Evolutionary conservation across 129 eudicot species (phyloP), one percentile per base, ranked within the genome.

Genomic region (Flaveria ramosissima): DNA sequence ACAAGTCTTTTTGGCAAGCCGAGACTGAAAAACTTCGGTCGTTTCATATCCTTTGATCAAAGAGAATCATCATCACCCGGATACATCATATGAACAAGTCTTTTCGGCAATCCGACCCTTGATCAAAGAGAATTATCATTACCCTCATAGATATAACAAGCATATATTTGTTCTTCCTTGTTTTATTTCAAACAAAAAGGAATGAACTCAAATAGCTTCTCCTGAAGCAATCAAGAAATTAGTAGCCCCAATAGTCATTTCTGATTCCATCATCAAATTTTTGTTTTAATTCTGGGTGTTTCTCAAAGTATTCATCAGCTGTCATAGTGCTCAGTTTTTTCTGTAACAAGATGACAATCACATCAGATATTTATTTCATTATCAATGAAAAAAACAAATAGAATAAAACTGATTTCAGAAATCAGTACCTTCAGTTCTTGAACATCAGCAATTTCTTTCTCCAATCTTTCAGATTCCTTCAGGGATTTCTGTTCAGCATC

Each of bases 251-350:
- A 70, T 93, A 88, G 77, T 93, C 98, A 5, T 93, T 86, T 78
- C 98, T 86, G 83, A 93, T 93, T 83, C 90, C 98, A 41, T 93
- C 92, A 73, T 93, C 98, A 32, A 93, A 93, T 76, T 88, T 93
- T 96, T 93, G 78, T 84, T 82, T 93, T 66, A 93, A 81, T 78
- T 93, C 98, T 62, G 98, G 98, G 80, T 90, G 96, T 89, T 93
- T 93, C 68, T 55, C 98, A 27, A 90, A 90, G 88, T 93, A 93
- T 80, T 93, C 98, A 78, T 93, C 98, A 3, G 98, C 97, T 14
- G 98, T 93, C 98, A 93, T 93, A 42, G 98, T 93, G 79, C 96
- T 88, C 11, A 93, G 88, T 86, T 90, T 88, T 68, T 69, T 71
- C 98, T 93, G 89, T 77, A 45, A 24, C 43, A 9, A 24, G 36